Conservation (phyloP, 2,329 filamentous ascomycete genomes). For the Apiospora saccharicola region DNA sequence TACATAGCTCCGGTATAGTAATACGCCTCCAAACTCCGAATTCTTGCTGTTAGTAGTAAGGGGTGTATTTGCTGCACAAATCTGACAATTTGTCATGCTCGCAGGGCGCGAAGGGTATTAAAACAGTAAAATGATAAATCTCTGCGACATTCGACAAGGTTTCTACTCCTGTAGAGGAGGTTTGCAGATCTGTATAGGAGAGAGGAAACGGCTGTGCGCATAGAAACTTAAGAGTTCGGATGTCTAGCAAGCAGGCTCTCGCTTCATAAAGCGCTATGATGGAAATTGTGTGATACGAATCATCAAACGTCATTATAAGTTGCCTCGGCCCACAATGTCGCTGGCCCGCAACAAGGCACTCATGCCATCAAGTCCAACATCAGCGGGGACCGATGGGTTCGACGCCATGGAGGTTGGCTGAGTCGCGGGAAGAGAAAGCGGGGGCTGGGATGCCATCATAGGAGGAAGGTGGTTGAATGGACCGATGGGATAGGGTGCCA, state of each 20-base stretch:
- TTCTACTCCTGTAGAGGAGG: neutral
- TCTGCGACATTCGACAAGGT: neutral
- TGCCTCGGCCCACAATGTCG: conserved; percentile 62
- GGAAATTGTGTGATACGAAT: neutral
- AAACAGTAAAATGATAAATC: conserved; percentile 21
- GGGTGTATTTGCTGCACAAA: conserved; percentile 16
- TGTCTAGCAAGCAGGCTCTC: conserved; percentile 2
- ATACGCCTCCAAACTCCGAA: conserved; percentile 13
- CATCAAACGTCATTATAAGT: conserved; percentile 16
- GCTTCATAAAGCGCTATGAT: neutral
- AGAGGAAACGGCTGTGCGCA: neutral
- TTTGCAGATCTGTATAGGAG: neutral
- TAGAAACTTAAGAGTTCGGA: neutral
- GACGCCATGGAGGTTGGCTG: conserved; percentile 23
- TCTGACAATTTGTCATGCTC: conserved; percentile 23
- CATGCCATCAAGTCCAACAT: conserved; percentile 60
- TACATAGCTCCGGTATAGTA: neutral
- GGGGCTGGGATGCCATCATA: neutral
- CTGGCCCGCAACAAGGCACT: conserved; percentile 65
- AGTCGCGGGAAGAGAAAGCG: neutral
- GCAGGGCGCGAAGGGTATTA: conserved; percentile 19
- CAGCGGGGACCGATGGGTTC: conserved; percentile 31
- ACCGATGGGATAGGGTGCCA: conserved; percentile 11
- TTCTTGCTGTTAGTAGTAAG: conserved; percentile 1
- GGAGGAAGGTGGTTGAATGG: conserved; percentile 10